Evolutionary conservation across 306 rosid species (phyloP), one percentile per base, ranked within the genome.

Genomic region (Medicago arabica): DNA sequence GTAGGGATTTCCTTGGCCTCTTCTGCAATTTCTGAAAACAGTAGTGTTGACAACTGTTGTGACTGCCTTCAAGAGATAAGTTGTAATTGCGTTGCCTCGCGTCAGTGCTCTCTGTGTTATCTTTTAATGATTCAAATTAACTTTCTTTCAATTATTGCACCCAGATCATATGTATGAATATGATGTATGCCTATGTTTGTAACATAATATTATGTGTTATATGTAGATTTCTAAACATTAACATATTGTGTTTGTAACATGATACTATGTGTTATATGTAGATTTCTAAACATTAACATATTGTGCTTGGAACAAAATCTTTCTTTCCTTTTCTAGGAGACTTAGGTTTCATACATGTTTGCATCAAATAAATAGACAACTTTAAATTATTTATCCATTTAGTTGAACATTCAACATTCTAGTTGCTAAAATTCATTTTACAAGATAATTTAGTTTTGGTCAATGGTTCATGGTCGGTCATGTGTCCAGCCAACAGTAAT

Each of bases 331-430:
- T 28, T 28, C 31, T 28, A 28, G 0, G 38, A 4, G 38, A 34
- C 7, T 34, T 34, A 34, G 38, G 38, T 34, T 34, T 34, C 38
- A 34, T 34, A 34, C 38, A 34, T 34, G 38, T 34, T 34, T 78
- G 58, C 72, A 5, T 64, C 40, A 43, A 64, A 51, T 10, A 23
- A 61, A 57, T 31, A 38, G 61, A 38, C 49, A 23, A 55, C n/a
- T 11, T 65, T 65, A 23, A 65, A 65, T 65, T 40, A 40, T 65
- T 40, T 39, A 18, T 65, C 31, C 53, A 10, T 66, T 69, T 49
- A 49, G 41, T 38, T 9, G 34, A 49, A n/a, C 74, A 49, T 49
- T 49, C 54, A 49, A 14, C 54, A 49, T 25, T 49, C 44, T 69
- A 49, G 44, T 49, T 69, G 19, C 15, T 14, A n/a, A 47, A 69